Evolutionary conservation across 257 asterid species (phyloP).

Genomic region (Solanum piurae): DNA sequence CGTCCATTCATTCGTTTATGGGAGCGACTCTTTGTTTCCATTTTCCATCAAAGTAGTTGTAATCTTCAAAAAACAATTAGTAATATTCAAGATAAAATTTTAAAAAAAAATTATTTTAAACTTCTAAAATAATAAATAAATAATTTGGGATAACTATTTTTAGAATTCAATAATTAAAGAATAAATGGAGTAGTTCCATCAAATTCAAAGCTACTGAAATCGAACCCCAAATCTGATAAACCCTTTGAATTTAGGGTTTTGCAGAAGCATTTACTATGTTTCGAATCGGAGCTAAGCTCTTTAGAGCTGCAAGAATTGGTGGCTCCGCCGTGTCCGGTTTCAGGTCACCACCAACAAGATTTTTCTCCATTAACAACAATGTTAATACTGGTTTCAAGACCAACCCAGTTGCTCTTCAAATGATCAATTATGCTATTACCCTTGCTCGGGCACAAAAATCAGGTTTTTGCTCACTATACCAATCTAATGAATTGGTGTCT

Average conservation of each 20-base stretch:
- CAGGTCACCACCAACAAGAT: constrained; percentile 23
- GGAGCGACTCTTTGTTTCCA: accelerated
- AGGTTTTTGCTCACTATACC: constrained; percentile 24
- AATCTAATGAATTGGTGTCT: not conserved
- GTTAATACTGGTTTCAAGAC: constrained; percentile 7
- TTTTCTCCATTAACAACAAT: constrained; percentile 10
- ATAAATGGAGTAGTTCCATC: not conserved
- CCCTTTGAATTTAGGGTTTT: not conserved
- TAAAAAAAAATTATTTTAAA: no score
- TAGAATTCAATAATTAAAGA: no score
- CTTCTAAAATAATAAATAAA: no score
- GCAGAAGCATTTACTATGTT: constrained; percentile 18
- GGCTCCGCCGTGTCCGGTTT: constrained; percentile 18
- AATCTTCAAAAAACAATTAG: not conserved
- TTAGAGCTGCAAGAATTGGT: constrained; percentile 21
- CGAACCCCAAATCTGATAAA: not conserved
- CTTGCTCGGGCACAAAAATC: constrained; percentile 65
- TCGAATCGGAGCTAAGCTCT: constrained; percentile 29
- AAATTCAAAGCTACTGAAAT: not conserved
- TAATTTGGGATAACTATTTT: no score
- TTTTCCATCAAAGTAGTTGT: no score
- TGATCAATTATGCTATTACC: constrained; percentile 70
- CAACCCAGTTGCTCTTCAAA: constrained; percentile 60
- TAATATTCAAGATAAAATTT: no score
- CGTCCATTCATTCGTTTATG: not conserved